These are phyloP conservation scores for Calocera cornea DNA, from an alignment of 768 basidiomycete genomes.

Conservation along the genomic window DNA sequence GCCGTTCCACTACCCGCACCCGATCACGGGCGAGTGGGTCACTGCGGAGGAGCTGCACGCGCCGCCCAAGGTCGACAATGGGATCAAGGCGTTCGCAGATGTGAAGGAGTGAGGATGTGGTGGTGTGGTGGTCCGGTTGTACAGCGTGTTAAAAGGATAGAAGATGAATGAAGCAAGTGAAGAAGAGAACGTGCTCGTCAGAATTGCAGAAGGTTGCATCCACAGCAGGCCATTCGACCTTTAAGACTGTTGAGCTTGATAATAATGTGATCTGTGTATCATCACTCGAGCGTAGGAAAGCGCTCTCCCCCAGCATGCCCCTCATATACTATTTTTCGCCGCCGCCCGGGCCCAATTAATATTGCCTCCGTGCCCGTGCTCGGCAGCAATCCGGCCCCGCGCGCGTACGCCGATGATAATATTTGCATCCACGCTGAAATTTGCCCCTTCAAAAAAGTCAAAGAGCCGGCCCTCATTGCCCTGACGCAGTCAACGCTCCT, in stretches of 20 bases:
- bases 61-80: neutral
- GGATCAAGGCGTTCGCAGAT: neutral
- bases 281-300: constrained; percentile 2
- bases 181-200: neutral
- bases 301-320: neutral
- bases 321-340: neutral
- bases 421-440: neutral
- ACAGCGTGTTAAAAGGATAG: neutral
- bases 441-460: neutral
- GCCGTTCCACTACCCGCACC: constrained; percentile 10
- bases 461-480: neutral
- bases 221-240: neutral
- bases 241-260: constrained; percentile 5
- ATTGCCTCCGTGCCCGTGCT: neutral
- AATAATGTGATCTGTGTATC: constrained; percentile 2
- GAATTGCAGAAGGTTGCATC: constrained; percentile 2
- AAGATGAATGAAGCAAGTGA: neutral
- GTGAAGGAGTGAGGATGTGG: neutral
- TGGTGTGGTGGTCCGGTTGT: neutral
- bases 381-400: neutral
- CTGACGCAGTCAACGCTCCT: neutral
- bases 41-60: neutral
- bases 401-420: neutral
- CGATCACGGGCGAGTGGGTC: constrained; percentile 6
- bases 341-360: neutral